Base-by-base conservation (phyloP, 148 eudicot species). In the Salicornia ramosissima region DNA sequence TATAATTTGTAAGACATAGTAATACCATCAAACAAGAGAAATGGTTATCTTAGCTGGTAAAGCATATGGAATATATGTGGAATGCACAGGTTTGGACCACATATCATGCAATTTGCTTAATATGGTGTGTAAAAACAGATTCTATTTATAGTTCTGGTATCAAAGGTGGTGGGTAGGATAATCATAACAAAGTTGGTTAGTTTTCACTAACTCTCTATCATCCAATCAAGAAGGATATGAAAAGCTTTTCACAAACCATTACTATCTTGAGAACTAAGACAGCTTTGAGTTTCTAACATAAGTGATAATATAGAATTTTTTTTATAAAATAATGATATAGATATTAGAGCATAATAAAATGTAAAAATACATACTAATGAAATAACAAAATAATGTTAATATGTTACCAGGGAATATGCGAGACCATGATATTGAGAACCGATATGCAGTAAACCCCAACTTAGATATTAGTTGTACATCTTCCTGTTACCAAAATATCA, bases 341-440 rank as follows among this genome's bases (percentile, higher is more conserved):
- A n/a, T n/a, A n/a, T n/a, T n/a, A 8, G 42, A 31, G 9, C 4
- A 10, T 12, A 26, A 0, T n/a, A 33, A 19, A 2, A 24, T 21
- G 43, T 33, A 34, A 19, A 58, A 16, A 56, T 15, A 55, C 21
- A 22, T n/a, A 8, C 40, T 36, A 36, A 39, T 22, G 22, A n/a
- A 39, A 14, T 36, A 62, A 29, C 13, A 62, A 62, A 40, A 3
- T 4, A 1, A 19, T 18, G 65, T 70, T 87, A 86, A 12, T 4
- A 8, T 33, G 65, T 70, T 87, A 90, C 96, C 90, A 50, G 96
- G 87, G 69, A 80, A 83, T 67, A 90, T 84, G 26, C 96, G 92
- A 33, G 90, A 78, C 96, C 96, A 90, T 22, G 96, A 87, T 71
- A 90, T 84, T 28, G 92, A 90, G 79, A 90, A 90, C 46, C 96